Evolutionary conservation across 2,329 filamentous ascomycete genomes (phyloP), one percentile per base, ranked within the genome.

Genomic region (Monilinia vaccinii-corymbosi): DNA sequence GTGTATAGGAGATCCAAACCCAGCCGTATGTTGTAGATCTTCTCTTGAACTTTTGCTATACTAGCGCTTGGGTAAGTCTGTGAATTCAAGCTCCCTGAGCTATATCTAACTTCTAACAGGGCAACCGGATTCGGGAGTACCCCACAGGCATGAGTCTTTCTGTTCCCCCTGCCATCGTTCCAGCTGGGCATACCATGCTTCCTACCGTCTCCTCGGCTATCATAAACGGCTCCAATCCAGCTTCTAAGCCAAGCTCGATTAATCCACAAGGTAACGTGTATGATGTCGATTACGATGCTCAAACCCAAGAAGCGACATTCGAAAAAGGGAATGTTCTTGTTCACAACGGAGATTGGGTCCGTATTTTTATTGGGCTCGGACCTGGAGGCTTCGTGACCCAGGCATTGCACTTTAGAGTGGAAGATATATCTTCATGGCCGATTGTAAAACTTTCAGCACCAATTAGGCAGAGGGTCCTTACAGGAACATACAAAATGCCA

Each of bases 1-100:
- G 4, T 44, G 38, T 44, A 10, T 44, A 55, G 51, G 91, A 96
- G 69, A 88, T 97, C 25, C 69, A 88, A 31, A 82, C 83, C 14
- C 88, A 92, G 69, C 89, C 91, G 1, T 83, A 85, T 60, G 90
- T 96, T 0, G 88, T 96, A 14, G 92, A 97, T 70, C 78, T 97
- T 2, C 79, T 97, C 0, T 74, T 95, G 50, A 92, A 85, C 72
- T 89, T 97, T 70, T 92, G 90, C 71, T 94, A 91, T 56, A 34
- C 66, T n/a, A 67, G 66, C 44, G 70, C 70, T n/a, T 45, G 21
- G n/a, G 66, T 68, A 67, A 61, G 65, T 64, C 38, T 42, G n/a
- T 44, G 38, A 16, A 28, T n/a, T 14, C 14, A 14, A 42, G 9
- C 10, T 56, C 11, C 8, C 36, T 14, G n/a, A 9, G 4, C 8